Evolutionary conservation across 768 basidiomycete genomes (phyloP), one percentile per base, ranked within the genome.

Genomic region (Mycena galopus): DNA sequence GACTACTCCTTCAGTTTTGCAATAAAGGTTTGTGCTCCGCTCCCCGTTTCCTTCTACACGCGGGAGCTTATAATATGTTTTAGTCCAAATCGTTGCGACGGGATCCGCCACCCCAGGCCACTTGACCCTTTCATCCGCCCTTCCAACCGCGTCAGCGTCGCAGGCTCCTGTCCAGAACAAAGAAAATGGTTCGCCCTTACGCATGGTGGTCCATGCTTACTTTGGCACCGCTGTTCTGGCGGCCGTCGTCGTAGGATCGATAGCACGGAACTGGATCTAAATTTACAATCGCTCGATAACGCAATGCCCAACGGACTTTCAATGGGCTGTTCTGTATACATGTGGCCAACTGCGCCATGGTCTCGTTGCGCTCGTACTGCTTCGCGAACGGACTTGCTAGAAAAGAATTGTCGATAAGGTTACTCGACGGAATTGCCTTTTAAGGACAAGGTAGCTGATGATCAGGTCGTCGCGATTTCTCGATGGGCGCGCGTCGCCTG

Each of bases 1-100:
- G 73, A 44, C 69, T 74, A 1, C 65, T 74, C 25, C 25, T 37
- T 37, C 73, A 74, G 47, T 57, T 74, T 19, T 74, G 73, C 61
- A 74, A 71, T 32, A 74, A 74, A 68, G 73, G 73, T 74, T 57
- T 14, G 73, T n/a, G 12, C 19, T 51, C n/a, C n/a, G n/a, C 21
- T 51, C 25, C 47, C 4, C 33, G 8, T 39, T 42, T 47, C 6
- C 14, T 30, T 27, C 33, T 32, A 17, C 9, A 14, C 4, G 3
- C 25, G 35, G 51, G 19, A 7, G 21, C 42, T 57, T 12, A 33
- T 44, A 23, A 35, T 23, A 21, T 66, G 6, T 21, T n/a, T 21
- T 50, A 74, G 73, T 71, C 14, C 53, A 27, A 5, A 39, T 74
- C 17, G 60, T 57, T 7, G 73, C 73, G 10, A 74, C 73, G 17